Evolutionary conservation across 306 rosid genomes (phyloP), one percentile per base, ranked within the genome.

Genomic region (Ziziphus jujuba): DNA sequence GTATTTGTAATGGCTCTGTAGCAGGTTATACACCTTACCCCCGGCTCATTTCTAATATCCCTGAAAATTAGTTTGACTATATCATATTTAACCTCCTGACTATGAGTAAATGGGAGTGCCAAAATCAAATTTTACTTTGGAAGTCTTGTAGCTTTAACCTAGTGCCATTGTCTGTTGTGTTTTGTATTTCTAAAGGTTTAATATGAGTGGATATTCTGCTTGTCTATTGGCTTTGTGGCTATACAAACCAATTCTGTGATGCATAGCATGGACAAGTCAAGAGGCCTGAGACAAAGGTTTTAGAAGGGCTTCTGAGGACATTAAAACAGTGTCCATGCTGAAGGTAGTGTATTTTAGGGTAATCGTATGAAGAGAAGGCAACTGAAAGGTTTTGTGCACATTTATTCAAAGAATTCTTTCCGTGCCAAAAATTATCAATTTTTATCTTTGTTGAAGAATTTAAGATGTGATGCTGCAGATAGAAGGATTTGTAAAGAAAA

Each of bases 391-490:
- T 50, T 31, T 65, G 31, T 49, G 52, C n/a, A 45, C 19, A 28
- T 48, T 63, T 31, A 40, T 55, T 19, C 13, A 6, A 12, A 65
- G 57, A 9, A 19, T 65, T 40, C 14, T 28, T 28, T 23, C 47
- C 31, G 57, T 55, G 34, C 14, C 52, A 49, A 48, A n/a, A 22
- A 38, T 36, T 6, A 31, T 64, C 3, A 25, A 49, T 50, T 6
- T 63, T 24, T 50, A 54, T 64, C 15, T 28, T 47, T 45, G 57
- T 28, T 47, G 28, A 5, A 64, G 47, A 38, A 49, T 64, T 45
- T n/a, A 23, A 28, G 19, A 28, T 2, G 44, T 31, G 57, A 36
- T 23, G 33, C 22, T 28, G 43, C 20, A 6, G n/a, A 48, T 9
- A 17, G 3, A 13, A 50, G 55, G 55, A 22, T 21, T 55, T 23